These are phyloP conservation scores for Trypanosoma boissoni DNA, from an alignment of 208 protist genomes.

Conservation along the genomic window DNA sequence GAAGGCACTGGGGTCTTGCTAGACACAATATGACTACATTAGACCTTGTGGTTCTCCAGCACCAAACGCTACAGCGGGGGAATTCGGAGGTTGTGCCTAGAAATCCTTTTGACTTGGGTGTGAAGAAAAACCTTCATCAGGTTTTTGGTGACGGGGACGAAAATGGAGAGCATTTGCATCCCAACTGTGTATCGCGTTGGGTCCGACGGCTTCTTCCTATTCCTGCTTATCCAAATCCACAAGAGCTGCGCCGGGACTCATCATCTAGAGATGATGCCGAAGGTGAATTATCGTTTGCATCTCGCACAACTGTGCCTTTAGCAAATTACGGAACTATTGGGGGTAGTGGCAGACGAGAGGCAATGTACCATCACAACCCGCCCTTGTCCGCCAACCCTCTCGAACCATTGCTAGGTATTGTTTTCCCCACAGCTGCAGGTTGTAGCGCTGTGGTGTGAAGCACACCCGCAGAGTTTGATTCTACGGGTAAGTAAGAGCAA, in stretches of 20 bases:
- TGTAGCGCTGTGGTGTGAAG: too few species aligned
- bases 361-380: neutral
- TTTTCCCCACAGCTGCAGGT: slow-evolving; percentile 2
- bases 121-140: slow-evolving; percentile 70
- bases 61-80: slow-evolving; percentile 16
- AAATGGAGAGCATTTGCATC: slow-evolving; percentile 40
- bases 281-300: neutral
- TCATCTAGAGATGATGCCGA: neutral
- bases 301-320: neutral
- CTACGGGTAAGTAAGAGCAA: too few species aligned
- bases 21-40: slow-evolving; percentile 86
- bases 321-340: slow-evolving; percentile 23
- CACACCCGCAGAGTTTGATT: too few species aligned
- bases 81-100: slow-evolving; percentile 27
- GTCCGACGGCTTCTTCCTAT: slow-evolving; percentile 72
- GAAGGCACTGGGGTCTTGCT: slow-evolving; percentile 60
- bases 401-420: neutral
- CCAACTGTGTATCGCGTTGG: slow-evolving; percentile 55
- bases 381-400: neutral
- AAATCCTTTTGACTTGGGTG: slow-evolving; percentile 82
- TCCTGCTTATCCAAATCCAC: slow-evolving; percentile 51
- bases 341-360: neutral
- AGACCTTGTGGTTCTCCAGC: slow-evolving; percentile 77
- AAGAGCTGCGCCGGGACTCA: slow-evolving; percentile 16
- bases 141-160: slow-evolving; percentile 83